Conservation (phyloP, 108 stramenopile genomes). For the Cyclotella baltica region DNA sequence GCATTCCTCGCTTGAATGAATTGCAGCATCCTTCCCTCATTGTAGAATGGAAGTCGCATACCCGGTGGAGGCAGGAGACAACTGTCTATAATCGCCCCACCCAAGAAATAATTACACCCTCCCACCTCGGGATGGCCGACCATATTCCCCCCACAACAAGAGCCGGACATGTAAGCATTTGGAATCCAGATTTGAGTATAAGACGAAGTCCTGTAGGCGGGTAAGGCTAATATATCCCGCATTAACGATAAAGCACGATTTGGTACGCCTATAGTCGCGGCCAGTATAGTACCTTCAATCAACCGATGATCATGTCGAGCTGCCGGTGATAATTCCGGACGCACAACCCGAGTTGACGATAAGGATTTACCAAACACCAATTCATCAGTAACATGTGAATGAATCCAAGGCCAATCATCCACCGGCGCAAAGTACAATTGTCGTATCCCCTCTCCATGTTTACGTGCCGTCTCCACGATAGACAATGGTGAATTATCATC, state of each 20-base stretch:
- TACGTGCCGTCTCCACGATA: constrained; percentile 53
- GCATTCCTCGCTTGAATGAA: constrained; percentile 85
- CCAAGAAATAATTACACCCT: constrained; percentile 78
- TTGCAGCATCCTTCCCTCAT: constrained; percentile 76
- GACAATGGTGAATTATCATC: constrained; percentile 36
- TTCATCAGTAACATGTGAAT: constrained; percentile 58
- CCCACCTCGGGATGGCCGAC: constrained; percentile 80
- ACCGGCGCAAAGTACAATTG: constrained; percentile 78
- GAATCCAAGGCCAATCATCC: constrained; percentile 74
- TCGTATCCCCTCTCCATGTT: constrained; percentile 83
- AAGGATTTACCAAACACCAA: constrained; percentile 30
- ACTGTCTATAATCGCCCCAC: constrained; percentile 87
- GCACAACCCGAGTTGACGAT: background rate
- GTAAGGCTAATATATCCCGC: constrained; percentile 84
- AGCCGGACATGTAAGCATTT: constrained; percentile 82
- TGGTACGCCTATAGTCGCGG: constrained; percentile 78
- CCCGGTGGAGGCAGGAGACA: constrained; percentile 75
- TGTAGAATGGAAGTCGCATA: constrained; percentile 76
- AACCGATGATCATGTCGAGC: constrained; percentile 35
- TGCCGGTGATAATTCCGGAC: constrained; percentile 29
- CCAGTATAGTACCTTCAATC: constrained; percentile 62
- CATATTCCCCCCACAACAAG: constrained; percentile 68
- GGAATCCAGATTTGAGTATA: constrained; percentile 92
- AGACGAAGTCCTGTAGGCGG: constrained; percentile 77
- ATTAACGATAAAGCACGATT: constrained; percentile 86